A percentile compares a stretch with the other conserved stretches of the same genome.
phyloP scores from a whole-genome alignment of 805 yeast species.

The Brettanomyces bruxellensis region DNA sequence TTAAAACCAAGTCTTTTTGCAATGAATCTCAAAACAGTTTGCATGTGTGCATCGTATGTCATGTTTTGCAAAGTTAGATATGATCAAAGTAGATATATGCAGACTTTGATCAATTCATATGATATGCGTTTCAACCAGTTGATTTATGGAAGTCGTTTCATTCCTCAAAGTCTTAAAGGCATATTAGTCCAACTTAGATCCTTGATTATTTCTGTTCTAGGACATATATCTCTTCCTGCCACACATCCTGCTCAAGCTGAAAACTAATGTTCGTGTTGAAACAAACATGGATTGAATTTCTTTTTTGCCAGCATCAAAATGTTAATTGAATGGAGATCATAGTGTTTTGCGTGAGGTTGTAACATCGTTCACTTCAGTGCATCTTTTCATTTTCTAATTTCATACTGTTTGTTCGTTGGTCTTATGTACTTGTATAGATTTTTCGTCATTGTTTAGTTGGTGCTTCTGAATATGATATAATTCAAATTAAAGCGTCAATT shows the following conservation, averaged over 20 bases:
- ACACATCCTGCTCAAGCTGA: background rate
- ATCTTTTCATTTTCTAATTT: too few species aligned
- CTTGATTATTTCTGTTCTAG: background rate
- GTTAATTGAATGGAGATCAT: too few species aligned
- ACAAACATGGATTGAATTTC: too few species aligned
- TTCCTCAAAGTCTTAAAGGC: conserved; percentile 2
- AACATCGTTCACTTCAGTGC: too few species aligned
- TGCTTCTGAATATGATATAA: too few species aligned
- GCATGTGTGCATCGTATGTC: conserved; percentile 36
- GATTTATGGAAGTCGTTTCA: conserved; percentile 13
- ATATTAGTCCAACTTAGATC: background rate
- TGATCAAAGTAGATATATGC: conserved; percentile 46
- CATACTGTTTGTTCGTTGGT: too few species aligned
- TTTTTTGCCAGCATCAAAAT: too few species aligned
- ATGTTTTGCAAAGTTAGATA: conserved; percentile 54
- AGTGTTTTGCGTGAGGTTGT: too few species aligned
- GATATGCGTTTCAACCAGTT: conserved; percentile 32
- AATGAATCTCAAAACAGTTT: conserved; percentile 22
- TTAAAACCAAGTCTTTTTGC: conserved; percentile 21
- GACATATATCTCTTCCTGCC: background rate
- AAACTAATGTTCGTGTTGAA: background rate
- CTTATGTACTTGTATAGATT: too few species aligned
- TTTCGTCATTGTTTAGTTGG: too few species aligned
- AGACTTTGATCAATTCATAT: conserved; percentile 37
- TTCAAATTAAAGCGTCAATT: too few species aligned